Conservation (phyloP, 768 basidiomycete genomes). For the Leccinum barrowsii region DNA sequence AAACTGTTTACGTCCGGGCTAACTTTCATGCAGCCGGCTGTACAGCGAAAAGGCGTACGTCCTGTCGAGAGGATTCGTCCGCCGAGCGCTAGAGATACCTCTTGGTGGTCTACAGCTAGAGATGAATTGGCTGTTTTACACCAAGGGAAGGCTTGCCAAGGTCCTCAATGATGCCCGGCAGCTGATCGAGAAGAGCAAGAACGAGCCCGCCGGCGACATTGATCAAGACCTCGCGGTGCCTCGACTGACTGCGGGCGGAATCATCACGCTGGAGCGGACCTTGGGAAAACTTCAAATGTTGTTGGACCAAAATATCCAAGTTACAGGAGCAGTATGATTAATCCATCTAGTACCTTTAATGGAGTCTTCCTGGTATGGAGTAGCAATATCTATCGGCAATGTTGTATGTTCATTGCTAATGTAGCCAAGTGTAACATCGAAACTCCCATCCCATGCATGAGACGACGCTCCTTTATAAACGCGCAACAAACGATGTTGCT, state of each 20-base stretch:
- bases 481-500: constrained; percentile 9
- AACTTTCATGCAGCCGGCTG: constrained; percentile 55
- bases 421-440: constrained; percentile 14
- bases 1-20: neutral
- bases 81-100: constrained; percentile 82
- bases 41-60: constrained; percentile 95
- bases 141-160: constrained; percentile 59
- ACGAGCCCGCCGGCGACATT: constrained; percentile 20
- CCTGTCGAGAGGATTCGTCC: constrained; percentile 83
- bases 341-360: constrained; percentile 13
- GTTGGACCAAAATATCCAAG: constrained; percentile 18
- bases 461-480: constrained; percentile 1
- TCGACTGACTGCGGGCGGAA: constrained; percentile 74
- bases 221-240: constrained; percentile 58
- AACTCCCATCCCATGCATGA: neutral
- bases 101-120: constrained; percentile 68
- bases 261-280: constrained; percentile 74
- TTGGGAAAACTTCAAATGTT: constrained; percentile 60
- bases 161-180: constrained; percentile 59
- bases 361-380: constrained; percentile 15
- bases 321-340: constrained; percentile 13
- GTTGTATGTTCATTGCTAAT: constrained; percentile 27
- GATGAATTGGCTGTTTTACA: constrained; percentile 70
- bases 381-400: constrained; percentile 26
- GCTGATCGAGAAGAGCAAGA: constrained; percentile 68